Evolutionary conservation across 208 protist genomes (phyloP), one percentile per base, ranked within the genome.

Genomic region (Trypanosoma brucei): DNA sequence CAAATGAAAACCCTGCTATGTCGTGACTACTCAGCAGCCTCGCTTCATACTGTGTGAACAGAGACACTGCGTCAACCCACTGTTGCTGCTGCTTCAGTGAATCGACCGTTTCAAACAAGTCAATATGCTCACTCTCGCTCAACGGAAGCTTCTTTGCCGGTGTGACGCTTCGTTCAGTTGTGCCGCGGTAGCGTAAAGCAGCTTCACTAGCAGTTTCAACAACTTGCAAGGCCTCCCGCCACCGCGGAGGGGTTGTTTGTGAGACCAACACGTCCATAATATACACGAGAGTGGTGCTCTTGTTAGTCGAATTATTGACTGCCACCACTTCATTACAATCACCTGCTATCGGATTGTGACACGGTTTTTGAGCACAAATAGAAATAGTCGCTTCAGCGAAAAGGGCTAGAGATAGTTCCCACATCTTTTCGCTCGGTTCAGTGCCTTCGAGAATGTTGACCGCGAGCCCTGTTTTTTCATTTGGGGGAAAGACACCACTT

Each of bases 1-100:
- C 62, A 55, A 78, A 78, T 2, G 72, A 67, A 65, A 90, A 90
- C 68, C 66, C 62, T 44, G 79, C 77, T 36, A 79, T 49, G 49
- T 90, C 84, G 6, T 39, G 33, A 39, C 75, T 35, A 14, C 46
- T 65, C 34, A 90, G 63, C 33, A 55, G 66, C 3, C 65, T 53
- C 31, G 70, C 55, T 58, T 82, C 78, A 37, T 78, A 63, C 0
- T 46, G 22, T 39, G 79, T 76, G 60, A 90, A 83, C 9, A 86
- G 54, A 13, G 62, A 58, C 11, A 83, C 55, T 1, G 75, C 84
- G 11, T 66, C 68, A 13, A 56, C 59, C 22, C 76, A 67, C 40
- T 65, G 40, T 4, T 68, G 68, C 30, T 34, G 45, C 33, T 55
- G 55, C 35, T 68, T 72, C 2, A 84, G 54, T 22, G 67, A 63